These are phyloP conservation scores for Knufia fluminis DNA, from an alignment of 2,329 filamentous ascomycete genomes.

Conservation along the genomic window DNA sequence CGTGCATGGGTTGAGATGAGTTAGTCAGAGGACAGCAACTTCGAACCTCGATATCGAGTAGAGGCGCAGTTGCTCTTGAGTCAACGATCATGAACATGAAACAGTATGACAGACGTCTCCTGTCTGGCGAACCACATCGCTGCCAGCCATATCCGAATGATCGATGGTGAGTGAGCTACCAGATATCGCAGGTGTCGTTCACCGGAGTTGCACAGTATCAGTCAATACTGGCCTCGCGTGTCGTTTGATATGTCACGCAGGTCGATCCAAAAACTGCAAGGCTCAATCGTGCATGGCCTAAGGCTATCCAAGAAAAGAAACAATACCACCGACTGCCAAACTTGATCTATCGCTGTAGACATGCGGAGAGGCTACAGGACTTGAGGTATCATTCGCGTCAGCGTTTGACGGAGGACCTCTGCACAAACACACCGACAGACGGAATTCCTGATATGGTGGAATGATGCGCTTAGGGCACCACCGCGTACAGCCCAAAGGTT, in stretches of 20 bases:
- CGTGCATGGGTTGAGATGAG: not conserved
- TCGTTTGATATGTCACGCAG: not conserved
- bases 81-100: not conserved
- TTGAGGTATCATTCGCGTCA: not conserved
- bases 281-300: not conserved
- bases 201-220: too few species aligned
- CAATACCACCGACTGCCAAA: not conserved
- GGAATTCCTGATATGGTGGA: too few species aligned
- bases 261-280: not conserved
- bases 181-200: not conserved
- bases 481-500: too few species aligned
- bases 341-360: not conserved
- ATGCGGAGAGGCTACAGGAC: not conserved
- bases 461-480: too few species aligned
- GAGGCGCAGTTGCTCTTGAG: constrained; percentile 6
- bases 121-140: not conserved
- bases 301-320: constrained; percentile 4
- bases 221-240: too few species aligned
- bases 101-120: not conserved
- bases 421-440: not conserved
- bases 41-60: not conserved
- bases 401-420: not conserved
- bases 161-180: not conserved
- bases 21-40: not conserved
- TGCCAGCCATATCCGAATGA: not conserved